Evolutionary conservation across 2,329 filamentous ascomycete genomes (phyloP).

Genomic region (Aspergillus clavatus): DNA sequence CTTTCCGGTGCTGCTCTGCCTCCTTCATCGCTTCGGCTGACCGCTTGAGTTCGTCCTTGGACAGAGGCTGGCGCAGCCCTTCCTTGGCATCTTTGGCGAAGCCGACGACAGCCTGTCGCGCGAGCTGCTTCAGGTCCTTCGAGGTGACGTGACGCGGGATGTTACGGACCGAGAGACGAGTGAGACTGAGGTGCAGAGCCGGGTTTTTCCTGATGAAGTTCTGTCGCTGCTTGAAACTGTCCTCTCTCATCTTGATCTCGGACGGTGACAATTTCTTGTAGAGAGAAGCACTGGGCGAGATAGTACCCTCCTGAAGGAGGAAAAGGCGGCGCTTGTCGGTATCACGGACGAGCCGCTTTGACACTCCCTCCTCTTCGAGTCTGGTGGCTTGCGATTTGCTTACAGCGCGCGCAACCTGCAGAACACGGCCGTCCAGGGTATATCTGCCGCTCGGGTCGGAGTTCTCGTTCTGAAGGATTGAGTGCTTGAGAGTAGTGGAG

Average conservation of each 20-base stretch:
- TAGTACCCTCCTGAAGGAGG: conserved; percentile 78
- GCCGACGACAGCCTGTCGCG: conserved; percentile 85
- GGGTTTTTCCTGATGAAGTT: conserved; percentile 89
- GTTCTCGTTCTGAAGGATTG: conserved; percentile 80
- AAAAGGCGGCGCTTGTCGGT: conserved; percentile 89
- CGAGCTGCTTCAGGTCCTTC: conserved; percentile 86
- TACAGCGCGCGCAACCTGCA: conserved; percentile 81
- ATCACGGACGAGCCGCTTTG: conserved; percentile 61
- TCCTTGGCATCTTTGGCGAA: conserved; percentile 87
- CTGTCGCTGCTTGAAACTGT: conserved; percentile 81
- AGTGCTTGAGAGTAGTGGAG: conserved; percentile 59
- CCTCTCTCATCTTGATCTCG: conserved; percentile 82
- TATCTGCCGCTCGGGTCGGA: conserved; percentile 78
- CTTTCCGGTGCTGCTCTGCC: conserved; percentile 72
- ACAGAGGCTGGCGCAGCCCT: conserved; percentile 69
- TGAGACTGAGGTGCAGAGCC: conserved; percentile 79
- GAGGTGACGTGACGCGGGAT: conserved; percentile 76
- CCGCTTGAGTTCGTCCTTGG: conserved; percentile 80
- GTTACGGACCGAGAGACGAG: conserved; percentile 86
- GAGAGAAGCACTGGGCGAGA: conserved; percentile 70
- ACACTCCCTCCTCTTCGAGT: conserved; percentile 64
- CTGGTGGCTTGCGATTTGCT: conserved; percentile 73
- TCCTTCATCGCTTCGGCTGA: conserved; percentile 75
- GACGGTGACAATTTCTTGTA: conserved; percentile 70
- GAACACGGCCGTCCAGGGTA: conserved; percentile 81